phyloP scores from a whole-genome alignment of 2,329 filamentous ascomycete species.

The Arthrobotrys entomopaga region DNA sequence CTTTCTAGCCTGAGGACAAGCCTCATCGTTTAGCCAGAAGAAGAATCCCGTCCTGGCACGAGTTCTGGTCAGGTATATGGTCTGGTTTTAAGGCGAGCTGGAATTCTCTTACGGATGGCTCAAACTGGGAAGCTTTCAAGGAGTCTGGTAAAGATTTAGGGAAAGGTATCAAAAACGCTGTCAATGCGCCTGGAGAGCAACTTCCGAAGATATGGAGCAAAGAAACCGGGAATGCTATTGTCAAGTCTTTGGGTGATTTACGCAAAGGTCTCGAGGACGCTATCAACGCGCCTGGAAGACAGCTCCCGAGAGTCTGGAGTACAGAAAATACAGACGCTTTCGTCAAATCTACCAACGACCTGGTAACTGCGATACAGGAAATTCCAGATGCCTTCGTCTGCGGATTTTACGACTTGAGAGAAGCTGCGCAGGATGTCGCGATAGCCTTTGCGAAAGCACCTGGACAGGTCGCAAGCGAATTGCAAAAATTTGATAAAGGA shows the following conservation, averaged over 20 bases:
- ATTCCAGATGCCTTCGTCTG: neutral
- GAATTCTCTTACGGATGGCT: neutral
- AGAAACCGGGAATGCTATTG: neutral
- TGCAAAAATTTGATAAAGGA: constrained; percentile 3
- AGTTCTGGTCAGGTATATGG: neutral
- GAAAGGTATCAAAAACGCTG: neutral
- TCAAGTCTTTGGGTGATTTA: neutral
- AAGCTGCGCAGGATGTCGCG: constrained; percentile 9
- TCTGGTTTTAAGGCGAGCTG: neutral
- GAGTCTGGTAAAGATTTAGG: neutral
- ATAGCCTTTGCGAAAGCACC: constrained; percentile 12
- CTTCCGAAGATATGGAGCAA: constrained; percentile 8
- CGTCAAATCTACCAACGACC: neutral
- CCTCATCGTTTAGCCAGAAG: neutral
- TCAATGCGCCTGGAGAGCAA: neutral
- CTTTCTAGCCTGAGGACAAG: neutral
- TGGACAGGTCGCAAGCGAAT: neutral
- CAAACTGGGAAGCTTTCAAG: neutral
- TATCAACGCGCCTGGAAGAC: neutral
- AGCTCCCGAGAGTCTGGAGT: neutral
- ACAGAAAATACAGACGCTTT: neutral
- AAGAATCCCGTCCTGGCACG: neutral
- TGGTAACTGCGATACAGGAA: neutral
- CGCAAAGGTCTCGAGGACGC: neutral
- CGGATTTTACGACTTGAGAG: constrained; percentile 9